phyloP scores from a whole-genome alignment of 768 basidiomycete genomes.

The Suillus hirtellus region DNA sequence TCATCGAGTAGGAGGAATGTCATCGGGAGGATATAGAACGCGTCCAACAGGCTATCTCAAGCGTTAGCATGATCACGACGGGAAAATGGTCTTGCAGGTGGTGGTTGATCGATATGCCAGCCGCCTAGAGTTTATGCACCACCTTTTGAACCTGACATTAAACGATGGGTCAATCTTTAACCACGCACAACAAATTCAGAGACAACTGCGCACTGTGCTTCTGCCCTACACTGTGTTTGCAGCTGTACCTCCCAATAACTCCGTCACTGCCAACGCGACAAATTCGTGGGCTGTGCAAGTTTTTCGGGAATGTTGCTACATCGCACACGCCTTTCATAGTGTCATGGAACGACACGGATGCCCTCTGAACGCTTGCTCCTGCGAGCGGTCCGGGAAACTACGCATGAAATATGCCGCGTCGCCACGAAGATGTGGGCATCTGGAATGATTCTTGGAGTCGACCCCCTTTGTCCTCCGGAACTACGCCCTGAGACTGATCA shows the following conservation, averaged over 20 bases:
- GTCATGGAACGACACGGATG: constrained; percentile 7
- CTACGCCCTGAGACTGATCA: constrained; percentile 2
- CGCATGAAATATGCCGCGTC: constrained; percentile 20
- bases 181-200: constrained; percentile 13
- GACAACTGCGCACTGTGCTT: constrained; percentile 23
- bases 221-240: constrained; percentile 11
- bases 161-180: constrained; percentile 17
- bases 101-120: constrained; percentile 42
- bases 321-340: constrained; percentile 5
- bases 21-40: constrained; percentile 15
- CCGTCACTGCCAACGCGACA: neutral
- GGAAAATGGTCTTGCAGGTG: constrained; percentile 39
- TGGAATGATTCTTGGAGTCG: constrained; percentile 16
- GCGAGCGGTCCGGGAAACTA: constrained; percentile 16
- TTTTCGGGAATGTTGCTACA: constrained; percentile 14
- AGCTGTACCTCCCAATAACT: constrained; percentile 2
- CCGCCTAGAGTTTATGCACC: constrained; percentile 41
- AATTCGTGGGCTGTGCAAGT: constrained; percentile 15
- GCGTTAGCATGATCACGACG: constrained; percentile 32
- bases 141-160: constrained; percentile 31
- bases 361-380: constrained; percentile 17
- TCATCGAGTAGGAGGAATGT: constrained; percentile 20
- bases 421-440: constrained; percentile 21
- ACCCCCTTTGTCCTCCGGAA: constrained; percentile 1
- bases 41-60: constrained; percentile 11